Base-by-base conservation (phyloP, 2,329 filamentous ascomycete species). In the Colletotrichum neosansevieriae region DNA sequence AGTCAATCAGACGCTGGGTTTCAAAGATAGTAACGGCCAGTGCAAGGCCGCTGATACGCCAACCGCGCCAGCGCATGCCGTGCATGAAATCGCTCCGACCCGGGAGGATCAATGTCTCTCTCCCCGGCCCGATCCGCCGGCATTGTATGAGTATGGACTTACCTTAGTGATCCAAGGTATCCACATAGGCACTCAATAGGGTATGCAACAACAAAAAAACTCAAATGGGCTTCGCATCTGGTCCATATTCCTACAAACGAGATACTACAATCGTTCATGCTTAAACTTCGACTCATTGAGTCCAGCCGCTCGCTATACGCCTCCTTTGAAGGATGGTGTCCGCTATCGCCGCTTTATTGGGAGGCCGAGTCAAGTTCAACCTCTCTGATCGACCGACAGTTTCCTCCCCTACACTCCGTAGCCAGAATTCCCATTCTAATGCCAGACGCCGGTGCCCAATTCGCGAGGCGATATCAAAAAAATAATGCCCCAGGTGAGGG, bases 171-270 rank as follows among this genome's bases (percentile, higher is more conserved):
- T 29, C 29, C 29, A 9, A 29, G 6, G 7, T 29, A 29, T 2
- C 9, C 29, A 29, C 6, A 6, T 29, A 29, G 7, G 29, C 29
- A 29, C 6, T 29, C 7, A 29, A 7, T 29, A 29, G 7, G 29
- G 6, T 29, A 29, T 29, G 29, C 29, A 7, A 7, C 29, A 29
- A 29, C 29, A 2, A 29, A 29, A 29, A 7, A 3, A 29, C 7
- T 6, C 29, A 29, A 4, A 19, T 6, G 24, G 38, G 38, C 40
- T 53, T 44, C 59, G 54, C 54, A 59, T 44, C 38, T 42, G 24
- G 50, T 65, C 53, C 65, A 49, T 65, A 65, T 65, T 68, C 62
- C 65, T 68, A 68, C 65, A 68, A 68, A 68, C 49, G 65, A 68
- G 44, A 65, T 67, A 53, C 59, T 65, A 68, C 61, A 65, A n/a